phyloP scores from a whole-genome alignment of 73 alveolate species.

The Urostyla sp. region DNA sequence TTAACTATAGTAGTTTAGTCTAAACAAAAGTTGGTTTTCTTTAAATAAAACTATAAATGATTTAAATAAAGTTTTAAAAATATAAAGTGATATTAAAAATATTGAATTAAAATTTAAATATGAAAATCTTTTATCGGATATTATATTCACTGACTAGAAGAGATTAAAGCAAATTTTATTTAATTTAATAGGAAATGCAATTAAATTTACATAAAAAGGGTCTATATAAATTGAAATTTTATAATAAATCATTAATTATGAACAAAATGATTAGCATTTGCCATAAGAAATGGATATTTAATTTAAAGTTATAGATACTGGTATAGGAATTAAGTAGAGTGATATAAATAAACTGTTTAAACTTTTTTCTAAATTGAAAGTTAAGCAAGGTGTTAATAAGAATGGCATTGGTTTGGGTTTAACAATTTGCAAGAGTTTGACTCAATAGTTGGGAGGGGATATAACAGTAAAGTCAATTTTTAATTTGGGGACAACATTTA shows the following conservation, averaged over 20 bases:
- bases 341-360: constrained; percentile 24
- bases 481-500: constrained; percentile 44
- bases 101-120: neutral
- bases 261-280: no score
- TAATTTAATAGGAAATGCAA: constrained; percentile 56
- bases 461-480: constrained; percentile 20
- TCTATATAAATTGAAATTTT: neutral
- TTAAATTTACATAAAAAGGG: constrained; percentile 65
- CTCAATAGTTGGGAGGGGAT: constrained; percentile 50
- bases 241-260: neutral
- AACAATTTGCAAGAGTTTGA: constrained; percentile 41
- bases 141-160: constrained; percentile 7
- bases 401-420: constrained; percentile 66
- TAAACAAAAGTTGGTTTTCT: neutral
- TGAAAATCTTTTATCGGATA: neutral
- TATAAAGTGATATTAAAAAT: constrained; percentile 48
- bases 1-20: constrained; percentile 39
- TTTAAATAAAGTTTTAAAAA: neutral
- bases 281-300: no score
- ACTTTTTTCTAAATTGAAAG: constrained; percentile 48
- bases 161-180: constrained; percentile 54
- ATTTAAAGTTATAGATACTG: constrained; percentile 55
- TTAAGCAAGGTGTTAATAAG: constrained; percentile 2
- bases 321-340: constrained; percentile 52
- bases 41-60: constrained; percentile 12